A percentile compares a stretch with the other conserved stretches of the same genome.
These are phyloP conservation scores for Scytalidium lignicola DNA, from an alignment of 2,329 filamentous ascomycete genomes.

Conservation along the genomic window DNA sequence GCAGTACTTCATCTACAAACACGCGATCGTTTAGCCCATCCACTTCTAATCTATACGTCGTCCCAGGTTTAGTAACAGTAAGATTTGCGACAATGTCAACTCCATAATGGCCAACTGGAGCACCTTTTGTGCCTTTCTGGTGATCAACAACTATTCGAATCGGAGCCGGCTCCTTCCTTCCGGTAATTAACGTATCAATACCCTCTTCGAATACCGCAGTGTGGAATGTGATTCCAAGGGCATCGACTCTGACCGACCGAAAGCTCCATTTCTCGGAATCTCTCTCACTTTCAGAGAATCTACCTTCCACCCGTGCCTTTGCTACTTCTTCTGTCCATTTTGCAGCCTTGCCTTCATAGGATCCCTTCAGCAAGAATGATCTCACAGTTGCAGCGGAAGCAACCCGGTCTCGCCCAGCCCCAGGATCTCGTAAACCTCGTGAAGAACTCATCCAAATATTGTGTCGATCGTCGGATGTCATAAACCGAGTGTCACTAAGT, in stretches of 20 bases:
- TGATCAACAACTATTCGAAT: constrained; percentile 72
- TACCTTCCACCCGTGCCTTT: constrained; percentile 79
- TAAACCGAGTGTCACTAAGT: constrained; percentile 67
- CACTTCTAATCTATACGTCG: constrained; percentile 53
- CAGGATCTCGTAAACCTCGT: constrained; percentile 52
- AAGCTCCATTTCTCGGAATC: constrained; percentile 78
- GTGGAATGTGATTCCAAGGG: constrained; percentile 53
- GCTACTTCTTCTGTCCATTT: constrained; percentile 80
- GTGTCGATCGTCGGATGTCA: constrained; percentile 60
- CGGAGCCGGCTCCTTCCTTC: constrained; percentile 61
- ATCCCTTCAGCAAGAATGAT: constrained; percentile 67
- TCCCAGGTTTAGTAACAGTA: constrained; percentile 40
- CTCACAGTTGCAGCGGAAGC: constrained; percentile 53
- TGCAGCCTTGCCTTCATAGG: constrained; percentile 71
- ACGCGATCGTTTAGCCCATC: constrained; percentile 64
- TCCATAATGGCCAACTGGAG: constrained; percentile 61
- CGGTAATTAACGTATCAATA: constrained; percentile 55
- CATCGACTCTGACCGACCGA: constrained; percentile 60
- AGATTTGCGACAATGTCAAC: constrained; percentile 68
- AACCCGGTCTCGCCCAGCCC: constrained; percentile 41
- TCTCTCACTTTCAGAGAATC: constrained; percentile 78
- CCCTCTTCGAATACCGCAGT: constrained; percentile 70
- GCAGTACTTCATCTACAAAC: constrained; percentile 68
- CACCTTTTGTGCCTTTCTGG: constrained; percentile 59
- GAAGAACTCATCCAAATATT: constrained; percentile 65